Evolutionary conservation across 768 basidiomycete species (phyloP).

Genomic region (Gloeostereum incarnatum): DNA sequence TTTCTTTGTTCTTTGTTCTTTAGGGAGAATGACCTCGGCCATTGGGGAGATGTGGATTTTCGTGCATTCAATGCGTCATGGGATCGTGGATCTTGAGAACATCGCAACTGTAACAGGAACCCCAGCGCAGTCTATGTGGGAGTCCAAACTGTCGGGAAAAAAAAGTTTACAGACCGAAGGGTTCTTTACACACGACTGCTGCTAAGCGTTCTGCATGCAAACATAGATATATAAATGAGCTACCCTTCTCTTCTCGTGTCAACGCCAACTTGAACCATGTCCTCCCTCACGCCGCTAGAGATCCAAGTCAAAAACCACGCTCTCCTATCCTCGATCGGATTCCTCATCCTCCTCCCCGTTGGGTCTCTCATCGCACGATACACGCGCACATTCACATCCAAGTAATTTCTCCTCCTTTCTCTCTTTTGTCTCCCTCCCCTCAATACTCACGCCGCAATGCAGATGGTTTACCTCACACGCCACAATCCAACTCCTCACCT

Average conservation of each 20-base stretch:
- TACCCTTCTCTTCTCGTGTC: slow-evolving; percentile 8
- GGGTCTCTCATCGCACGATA: slow-evolving; percentile 51
- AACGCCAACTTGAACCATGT: slow-evolving; percentile 5
- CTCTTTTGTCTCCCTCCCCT: neutral
- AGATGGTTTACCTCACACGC: slow-evolving; percentile 25
- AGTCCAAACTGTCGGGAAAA: too few relatives aligned
- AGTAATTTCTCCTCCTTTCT: slow-evolving; percentile 18
- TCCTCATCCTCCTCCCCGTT: slow-evolving; percentile 47
- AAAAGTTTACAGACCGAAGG: too few relatives aligned
- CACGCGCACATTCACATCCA: slow-evolving; percentile 36
- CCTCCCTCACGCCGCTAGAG: slow-evolving; percentile 19
- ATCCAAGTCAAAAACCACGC: slow-evolving; percentile 35
- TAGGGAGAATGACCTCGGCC: too few relatives aligned
- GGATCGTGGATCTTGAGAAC: too few relatives aligned
- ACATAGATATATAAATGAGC: too few relatives aligned
- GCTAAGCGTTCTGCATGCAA: too few relatives aligned
- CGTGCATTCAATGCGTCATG: too few relatives aligned
- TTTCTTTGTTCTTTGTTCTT: too few relatives aligned
- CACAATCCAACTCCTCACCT: slow-evolving; percentile 31
- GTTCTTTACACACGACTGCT: too few relatives aligned
- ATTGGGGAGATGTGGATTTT: too few relatives aligned
- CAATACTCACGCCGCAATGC: slow-evolving; percentile 35
- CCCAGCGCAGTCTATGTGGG: too few relatives aligned
- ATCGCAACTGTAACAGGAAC: too few relatives aligned
- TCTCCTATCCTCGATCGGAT: slow-evolving; percentile 39